These are phyloP conservation scores for Entomortierella lignicola DNA, from an alignment of 192 early-diverging fungal genomes.

Conservation along the genomic window DNA sequence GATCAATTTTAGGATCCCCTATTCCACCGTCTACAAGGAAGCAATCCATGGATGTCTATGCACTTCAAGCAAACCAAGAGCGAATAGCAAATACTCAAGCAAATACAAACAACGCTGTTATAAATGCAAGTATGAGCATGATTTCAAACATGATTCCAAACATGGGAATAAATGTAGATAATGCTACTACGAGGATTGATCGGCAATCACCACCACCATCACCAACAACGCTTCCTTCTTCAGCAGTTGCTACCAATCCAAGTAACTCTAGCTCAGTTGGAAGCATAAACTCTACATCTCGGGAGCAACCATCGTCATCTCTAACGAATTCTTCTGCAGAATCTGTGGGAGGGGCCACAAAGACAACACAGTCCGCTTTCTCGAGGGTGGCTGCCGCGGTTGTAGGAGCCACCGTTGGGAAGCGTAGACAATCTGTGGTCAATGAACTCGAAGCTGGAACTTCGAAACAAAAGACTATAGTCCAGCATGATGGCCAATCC, in stretches of 20 bases:
- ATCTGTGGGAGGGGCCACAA: background rate
- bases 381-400: constrained; percentile 38
- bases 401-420: constrained; percentile 32
- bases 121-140: background rate
- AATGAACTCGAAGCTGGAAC: background rate
- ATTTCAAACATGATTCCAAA: background rate
- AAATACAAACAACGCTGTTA: background rate
- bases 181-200: background rate
- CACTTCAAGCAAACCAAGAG: constrained; percentile 5
- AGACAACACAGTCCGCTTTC: constrained; percentile 13
- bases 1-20: background rate
- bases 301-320: too few species aligned
- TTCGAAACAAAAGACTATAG: background rate
- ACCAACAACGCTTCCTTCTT: too few species aligned
- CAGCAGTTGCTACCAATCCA: too few species aligned
- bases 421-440: constrained; percentile 15
- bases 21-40: constrained; percentile 13
- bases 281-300: too few species aligned
- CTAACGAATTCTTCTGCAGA: background rate
- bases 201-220: too few species aligned
- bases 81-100: background rate
- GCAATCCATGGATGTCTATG: constrained; percentile 20
- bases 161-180: background rate
- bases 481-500: background rate
- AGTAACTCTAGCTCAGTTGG: too few species aligned